Evolutionary conservation across 345 rosid genomes (phyloP), one percentile per base, ranked within the genome.

Genomic region (Camelina neglecta): DNA sequence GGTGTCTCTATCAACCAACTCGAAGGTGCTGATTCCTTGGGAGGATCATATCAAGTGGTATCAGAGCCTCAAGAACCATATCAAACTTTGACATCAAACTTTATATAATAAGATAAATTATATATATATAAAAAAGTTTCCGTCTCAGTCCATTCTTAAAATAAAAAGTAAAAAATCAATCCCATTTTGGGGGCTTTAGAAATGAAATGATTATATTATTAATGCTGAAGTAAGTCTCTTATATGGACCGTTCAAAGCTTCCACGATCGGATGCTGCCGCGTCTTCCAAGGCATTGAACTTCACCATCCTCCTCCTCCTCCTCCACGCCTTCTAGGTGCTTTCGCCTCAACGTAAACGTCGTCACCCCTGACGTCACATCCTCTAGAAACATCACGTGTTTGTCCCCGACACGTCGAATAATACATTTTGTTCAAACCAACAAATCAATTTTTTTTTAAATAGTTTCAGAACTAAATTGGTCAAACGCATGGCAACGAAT

Each of bases 311-410:
- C 12, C 44, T 31, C 3, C 56, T 23, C 12, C 44, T 31, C 4
- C 56, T 23, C 67, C 69, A 65, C 77, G 68, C 73, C 35, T 60
- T 36, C 67, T 20, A 47, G 58, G 59, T 45, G 23, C 45, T 59
- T 67, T 59, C 62, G 55, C 5, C 73, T 49, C 44, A 35, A 60
- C 38, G 57, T 6, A 67, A 60, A 60, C 79, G 69, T 75, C 79
- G 74, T 75, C 79, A 75, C 10, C 31, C 48, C 47, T 61, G 39
- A 75, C 74, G 74, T 75, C 45, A 75, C n/a, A 67, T 6, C 42
- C 11, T 26, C 51, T 2, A 8, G 10, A 51, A 29, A 68, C 18
- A 38, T 3, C 67, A 75, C 74, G 69, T 75, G 79, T 50, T 50
- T 59, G 55, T 67, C 9, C 0, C 31, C 31, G 31, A 60, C 64